A percentile compares a stretch with the other conserved stretches of the same genome.
These are phyloP conservation scores for Leavenworthia alabamica DNA, from an alignment of 345 rosid genomes.

Conservation along the genomic window DNA sequence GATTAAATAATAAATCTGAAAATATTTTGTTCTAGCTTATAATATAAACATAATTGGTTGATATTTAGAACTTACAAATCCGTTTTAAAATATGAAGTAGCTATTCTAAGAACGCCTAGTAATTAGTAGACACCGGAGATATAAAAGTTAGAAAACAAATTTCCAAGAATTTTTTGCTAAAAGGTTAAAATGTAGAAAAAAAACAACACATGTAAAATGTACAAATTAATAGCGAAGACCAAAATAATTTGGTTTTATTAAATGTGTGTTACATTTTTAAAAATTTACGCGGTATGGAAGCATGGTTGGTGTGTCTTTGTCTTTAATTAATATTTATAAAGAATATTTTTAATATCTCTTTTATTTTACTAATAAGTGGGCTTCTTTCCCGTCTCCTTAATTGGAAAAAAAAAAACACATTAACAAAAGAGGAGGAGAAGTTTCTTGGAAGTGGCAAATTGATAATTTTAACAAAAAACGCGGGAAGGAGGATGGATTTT, in stretches of 20 bases:
- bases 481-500: background rate
- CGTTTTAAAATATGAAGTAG: background rate
- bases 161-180: background rate
- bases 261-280: background rate
- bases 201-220: background rate
- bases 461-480: background rate
- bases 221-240: background rate
- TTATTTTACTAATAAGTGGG: background rate
- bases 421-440: slow-evolving; percentile 13
- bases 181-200: background rate
- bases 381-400: background rate
- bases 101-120: background rate
- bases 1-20: background rate
- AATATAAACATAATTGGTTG: background rate
- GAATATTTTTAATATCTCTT: slow-evolving; percentile 3
- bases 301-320: slow-evolving; percentile 23
- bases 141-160: background rate
- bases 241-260: background rate
- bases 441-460: slow-evolving; percentile 23
- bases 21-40: background rate
- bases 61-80: background rate
- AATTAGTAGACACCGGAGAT: background rate
- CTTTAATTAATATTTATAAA: background rate
- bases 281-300: slow-evolving; percentile 21
- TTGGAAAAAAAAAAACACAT: slow-evolving; percentile 16